A percentile compares a stretch with the other conserved stretches of the same genome.
phyloP scores from a whole-genome alignment of 176 grass and related monocot genomes.

The Rhynchospora breviuscula region DNA sequence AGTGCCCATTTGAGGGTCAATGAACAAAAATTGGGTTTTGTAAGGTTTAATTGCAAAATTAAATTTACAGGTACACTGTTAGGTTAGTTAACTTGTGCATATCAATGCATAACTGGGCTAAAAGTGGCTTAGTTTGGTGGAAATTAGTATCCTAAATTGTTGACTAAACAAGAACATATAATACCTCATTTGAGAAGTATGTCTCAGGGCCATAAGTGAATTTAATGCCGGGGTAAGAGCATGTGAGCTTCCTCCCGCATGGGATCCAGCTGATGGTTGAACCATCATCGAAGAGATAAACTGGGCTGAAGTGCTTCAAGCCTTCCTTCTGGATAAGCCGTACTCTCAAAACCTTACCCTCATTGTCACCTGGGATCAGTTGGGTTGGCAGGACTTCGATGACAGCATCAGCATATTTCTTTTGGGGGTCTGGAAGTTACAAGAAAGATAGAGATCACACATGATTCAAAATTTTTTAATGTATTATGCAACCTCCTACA shows the following conservation, averaged over 20 bases:
- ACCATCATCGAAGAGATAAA: slow-evolving; percentile 88
- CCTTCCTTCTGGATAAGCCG: slow-evolving; percentile 85
- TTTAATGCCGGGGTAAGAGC: slow-evolving; percentile 89
- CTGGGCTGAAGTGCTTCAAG: slow-evolving; percentile 55
- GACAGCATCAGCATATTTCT: slow-evolving; percentile 78
- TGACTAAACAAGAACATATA: neutral
- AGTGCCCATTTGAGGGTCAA: too few relatives aligned
- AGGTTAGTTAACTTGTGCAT: neutral
- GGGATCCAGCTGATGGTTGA: slow-evolving; percentile 82
- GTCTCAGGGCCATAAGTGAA: slow-evolving; percentile 66
- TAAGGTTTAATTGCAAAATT: too few relatives aligned
- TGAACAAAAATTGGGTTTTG: too few relatives aligned
- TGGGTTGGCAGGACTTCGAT: slow-evolving; percentile 86
- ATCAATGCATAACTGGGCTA: neutral
- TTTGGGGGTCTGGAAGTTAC: slow-evolving; percentile 55
- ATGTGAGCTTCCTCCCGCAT: slow-evolving; percentile 85
- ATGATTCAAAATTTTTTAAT: neutral
- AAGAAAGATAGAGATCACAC: neutral
- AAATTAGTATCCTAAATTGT: neutral
- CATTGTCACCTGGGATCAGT: slow-evolving; percentile 77
- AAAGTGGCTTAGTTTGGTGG: neutral
- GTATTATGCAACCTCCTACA: too few relatives aligned
- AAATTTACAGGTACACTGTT: too few relatives aligned
- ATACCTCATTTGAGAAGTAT: slow-evolving; percentile 78
- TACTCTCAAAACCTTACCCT: slow-evolving; percentile 80